These are phyloP conservation scores for Suhomyces atakaporum DNA, from an alignment of 1,139 yeast genomes.

Conservation along the genomic window DNA sequence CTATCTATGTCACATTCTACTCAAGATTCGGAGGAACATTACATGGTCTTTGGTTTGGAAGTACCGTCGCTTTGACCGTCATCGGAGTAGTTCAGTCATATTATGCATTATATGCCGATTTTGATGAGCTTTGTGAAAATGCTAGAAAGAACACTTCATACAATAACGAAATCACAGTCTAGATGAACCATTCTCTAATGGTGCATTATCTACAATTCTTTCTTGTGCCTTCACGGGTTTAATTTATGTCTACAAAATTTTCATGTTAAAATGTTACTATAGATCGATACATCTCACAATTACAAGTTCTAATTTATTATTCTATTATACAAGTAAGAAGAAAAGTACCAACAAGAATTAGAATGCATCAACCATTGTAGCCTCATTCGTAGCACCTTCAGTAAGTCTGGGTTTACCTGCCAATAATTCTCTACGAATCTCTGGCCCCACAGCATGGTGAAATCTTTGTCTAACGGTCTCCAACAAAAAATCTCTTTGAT, in stretches of 20 bases:
- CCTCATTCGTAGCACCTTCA: slow-evolving; percentile 27
- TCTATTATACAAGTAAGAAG: slow-evolving; percentile 9
- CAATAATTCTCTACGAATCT: slow-evolving; percentile 86
- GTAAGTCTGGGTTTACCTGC: slow-evolving; percentile 66
- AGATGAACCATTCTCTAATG: no score
- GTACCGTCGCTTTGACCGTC: slow-evolving; percentile 50
- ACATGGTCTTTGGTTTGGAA: slow-evolving; percentile 58
- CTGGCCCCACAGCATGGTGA: slow-evolving; percentile 89
- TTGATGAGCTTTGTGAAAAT: slow-evolving; percentile 40
- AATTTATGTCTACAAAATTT: no score
- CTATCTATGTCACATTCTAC: slow-evolving; percentile 50
- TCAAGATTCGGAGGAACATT: slow-evolving; percentile 46
- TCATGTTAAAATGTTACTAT: no score
- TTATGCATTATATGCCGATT: slow-evolving; percentile 42
- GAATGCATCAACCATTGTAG: slow-evolving; percentile 44
- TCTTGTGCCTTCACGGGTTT: no score
- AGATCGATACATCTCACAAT: not conserved
- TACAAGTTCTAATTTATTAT: slow-evolving; percentile 1
- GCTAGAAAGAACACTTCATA: slow-evolving; percentile 40
- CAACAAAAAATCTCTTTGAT: slow-evolving; percentile 89
- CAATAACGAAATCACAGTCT: no score
- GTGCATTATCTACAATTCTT: no score
- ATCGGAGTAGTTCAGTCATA: slow-evolving; percentile 56
- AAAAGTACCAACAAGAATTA: slow-evolving; percentile 15
- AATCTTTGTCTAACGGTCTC: slow-evolving; percentile 90